phyloP scores from a whole-genome alignment of 2,329 filamentous ascomycete genomes.

The Colletotrichum godetiae region DNA sequence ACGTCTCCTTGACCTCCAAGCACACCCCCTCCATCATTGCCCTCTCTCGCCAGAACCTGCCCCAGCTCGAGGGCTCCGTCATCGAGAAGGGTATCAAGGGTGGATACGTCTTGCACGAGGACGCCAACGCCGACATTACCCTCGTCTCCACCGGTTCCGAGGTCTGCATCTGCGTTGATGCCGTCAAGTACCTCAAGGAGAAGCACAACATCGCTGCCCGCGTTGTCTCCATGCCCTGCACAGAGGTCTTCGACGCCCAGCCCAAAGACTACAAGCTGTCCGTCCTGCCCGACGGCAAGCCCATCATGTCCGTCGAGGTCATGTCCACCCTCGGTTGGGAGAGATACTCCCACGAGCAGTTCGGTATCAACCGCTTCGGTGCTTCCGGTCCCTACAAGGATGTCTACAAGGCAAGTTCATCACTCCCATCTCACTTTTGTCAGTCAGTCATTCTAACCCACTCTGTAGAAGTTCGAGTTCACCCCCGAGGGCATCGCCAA shows the following conservation, averaged over 20 bases:
- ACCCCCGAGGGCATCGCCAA: slow-evolving; percentile 96
- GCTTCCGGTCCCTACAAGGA: slow-evolving; percentile 97
- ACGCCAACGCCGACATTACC: slow-evolving; percentile 85
- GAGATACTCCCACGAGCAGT: slow-evolving; percentile 99
- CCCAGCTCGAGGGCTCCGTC: slow-evolving; percentile 94
- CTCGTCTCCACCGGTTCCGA: slow-evolving; percentile 96
- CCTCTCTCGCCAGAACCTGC: slow-evolving; percentile 97
- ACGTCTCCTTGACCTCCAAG: slow-evolving; percentile 90
- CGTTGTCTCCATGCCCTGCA: slow-evolving; percentile 95
- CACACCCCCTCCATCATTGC: slow-evolving; percentile 93
- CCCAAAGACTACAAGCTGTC: slow-evolving; percentile 93
- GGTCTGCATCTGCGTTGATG: slow-evolving; percentile 92
- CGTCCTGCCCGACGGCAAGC: slow-evolving; percentile 93
- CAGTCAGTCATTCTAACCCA: slow-evolving; percentile 47
- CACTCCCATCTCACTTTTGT: background rate
- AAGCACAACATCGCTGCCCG: slow-evolving; percentile 89
- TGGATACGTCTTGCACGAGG: slow-evolving; percentile 91
- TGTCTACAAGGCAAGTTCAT: slow-evolving; percentile 82
- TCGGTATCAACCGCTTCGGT: slow-evolving; percentile 98
- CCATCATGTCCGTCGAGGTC: slow-evolving; percentile 92
- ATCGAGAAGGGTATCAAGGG: slow-evolving; percentile 93
- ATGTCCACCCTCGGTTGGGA: slow-evolving; percentile 99
- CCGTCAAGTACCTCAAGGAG: slow-evolving; percentile 90
- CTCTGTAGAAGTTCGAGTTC: slow-evolving; percentile 94
- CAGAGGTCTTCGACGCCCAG: slow-evolving; percentile 96